Conservation (phyloP, 2,329 filamentous ascomycete genomes). For the Monosporascus ibericus region DNA sequence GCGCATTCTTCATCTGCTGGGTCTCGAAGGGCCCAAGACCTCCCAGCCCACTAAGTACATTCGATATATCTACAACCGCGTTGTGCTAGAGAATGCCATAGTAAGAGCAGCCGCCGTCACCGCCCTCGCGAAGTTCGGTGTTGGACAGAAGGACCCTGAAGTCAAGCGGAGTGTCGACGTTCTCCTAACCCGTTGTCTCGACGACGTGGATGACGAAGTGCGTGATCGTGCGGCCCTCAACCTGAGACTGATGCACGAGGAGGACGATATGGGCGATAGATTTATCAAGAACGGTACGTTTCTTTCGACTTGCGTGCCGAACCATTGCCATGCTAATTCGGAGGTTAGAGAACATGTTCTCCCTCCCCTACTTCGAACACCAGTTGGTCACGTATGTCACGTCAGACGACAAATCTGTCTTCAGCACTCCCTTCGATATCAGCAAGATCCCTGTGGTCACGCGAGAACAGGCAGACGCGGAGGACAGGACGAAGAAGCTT, state of each 20-base stretch:
- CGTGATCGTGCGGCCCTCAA: conserved; percentile 92
- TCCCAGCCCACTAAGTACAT: conserved; percentile 97
- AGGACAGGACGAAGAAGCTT: conserved; percentile 95
- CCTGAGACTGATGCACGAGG: conserved; percentile 84
- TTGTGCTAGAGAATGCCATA: conserved; percentile 94
- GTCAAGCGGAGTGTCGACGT: conserved; percentile 95
- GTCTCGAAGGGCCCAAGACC: conserved; percentile 90
- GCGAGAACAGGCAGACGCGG: conserved; percentile 89
- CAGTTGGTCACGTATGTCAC: conserved; percentile 97
- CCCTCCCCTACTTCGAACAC: conserved; percentile 89
- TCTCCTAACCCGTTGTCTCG: conserved; percentile 84
- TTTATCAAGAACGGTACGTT: conserved; percentile 87
- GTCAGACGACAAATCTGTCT: conserved; percentile 80
- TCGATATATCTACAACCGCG: conserved; percentile 97
- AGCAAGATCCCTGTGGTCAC: conserved; percentile 87
- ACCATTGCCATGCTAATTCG: conserved; percentile 20
- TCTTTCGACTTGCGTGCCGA: conserved; percentile 2
- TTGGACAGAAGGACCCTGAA: conserved; percentile 91
- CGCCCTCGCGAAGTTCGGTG: conserved; percentile 92
- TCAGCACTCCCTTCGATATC: conserved; percentile 83
- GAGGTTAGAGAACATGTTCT: conserved; percentile 80
- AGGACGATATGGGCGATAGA: conserved; percentile 75
- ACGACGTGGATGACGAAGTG: conserved; percentile 97
- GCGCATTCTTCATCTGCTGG: conserved; percentile 87
- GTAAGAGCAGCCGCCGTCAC: conserved; percentile 93